Base-by-base conservation (phyloP, 2,329 filamentous ascomycete species). In the Rhynchosporium agropyri region DNA sequence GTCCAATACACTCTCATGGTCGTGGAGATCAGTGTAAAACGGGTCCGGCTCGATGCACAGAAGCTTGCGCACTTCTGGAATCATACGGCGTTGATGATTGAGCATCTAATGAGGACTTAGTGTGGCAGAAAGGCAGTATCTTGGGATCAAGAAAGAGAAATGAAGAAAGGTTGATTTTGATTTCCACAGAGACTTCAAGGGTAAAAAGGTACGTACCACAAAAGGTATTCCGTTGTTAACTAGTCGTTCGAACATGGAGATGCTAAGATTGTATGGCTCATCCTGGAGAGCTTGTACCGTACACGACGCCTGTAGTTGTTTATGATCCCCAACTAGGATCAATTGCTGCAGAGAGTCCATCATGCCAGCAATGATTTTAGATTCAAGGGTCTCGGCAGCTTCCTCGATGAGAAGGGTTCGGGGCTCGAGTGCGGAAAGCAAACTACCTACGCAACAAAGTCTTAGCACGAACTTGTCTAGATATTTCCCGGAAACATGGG, bases 241-340 rank as follows among this genome's bases (percentile, higher is more conserved):
- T 20, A 90, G 77, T 3, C 88, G 81, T 73, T 90, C 88, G 67
- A 91, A 91, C 73, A 90, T 80, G 0, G 87, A 90, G 0, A 89
- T 73, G 42, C 85, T 85, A 51, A 90, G 78, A 67, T 80, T 79
- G 70, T 82, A 89, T 0, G 86, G 86, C 0, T 80, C 75, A 0
- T 79, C 77, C 65, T 84, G 82, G 13, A 88, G 79, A 0, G 81
- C 79, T 13, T 76, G 75, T 0, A 87, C 76, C 20, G 83, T 80
- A 61, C 84, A 88, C 59, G 84, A 82, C 0, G 83, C 87, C 55
- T 85, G 83, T 9, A 90, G 78, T 72, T 91, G 88, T 70, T 86
- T 79, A 67, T 91, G 88, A 72, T 91, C 88, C 4, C 88, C 88
- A 1, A 91, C 85, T 1, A 89, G 78, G 59, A 89, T 84, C 38